A percentile compares a stretch with the other conserved stretches of the same genome.
Evolutionary conservation across 2,329 filamentous ascomycete genomes (phyloP).

Genomic region (Chaetothyriales sp.): DNA sequence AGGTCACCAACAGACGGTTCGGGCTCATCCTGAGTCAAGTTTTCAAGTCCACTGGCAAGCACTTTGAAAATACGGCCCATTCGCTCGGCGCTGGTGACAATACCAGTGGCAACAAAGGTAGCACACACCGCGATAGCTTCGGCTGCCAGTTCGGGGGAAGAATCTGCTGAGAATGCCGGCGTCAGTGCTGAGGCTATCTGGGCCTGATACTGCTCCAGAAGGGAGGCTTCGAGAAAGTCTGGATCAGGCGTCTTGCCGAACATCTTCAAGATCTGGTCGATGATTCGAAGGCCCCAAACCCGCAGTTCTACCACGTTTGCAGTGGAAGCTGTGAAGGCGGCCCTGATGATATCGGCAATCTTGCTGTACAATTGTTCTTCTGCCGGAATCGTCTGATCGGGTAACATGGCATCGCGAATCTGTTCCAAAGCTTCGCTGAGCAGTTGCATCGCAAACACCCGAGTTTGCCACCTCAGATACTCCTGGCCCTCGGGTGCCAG

Average conservation of each 20-base stretch:
- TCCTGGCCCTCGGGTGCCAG: slow-evolving; percentile 54
- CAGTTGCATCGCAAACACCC: slow-evolving; percentile 82
- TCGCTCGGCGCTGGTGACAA: slow-evolving; percentile 92
- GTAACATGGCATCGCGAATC: slow-evolving; percentile 61
- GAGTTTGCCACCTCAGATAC: slow-evolving; percentile 84
- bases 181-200: slow-evolving; percentile 95
- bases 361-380: slow-evolving; percentile 65
- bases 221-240: slow-evolving; percentile 90
- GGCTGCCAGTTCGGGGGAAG: slow-evolving; percentile 84
- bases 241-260: slow-evolving; percentile 93
- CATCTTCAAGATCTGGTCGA: slow-evolving; percentile 78
- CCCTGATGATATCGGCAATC: slow-evolving; percentile 83
- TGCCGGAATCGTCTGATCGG: slow-evolving; percentile 63
- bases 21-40: slow-evolving; percentile 39
- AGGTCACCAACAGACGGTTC: slow-evolving; percentile 60
- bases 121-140: slow-evolving; percentile 96
- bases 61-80: slow-evolving; percentile 97
- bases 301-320: slow-evolving; percentile 80
- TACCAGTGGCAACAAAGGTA: slow-evolving; percentile 93
- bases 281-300: slow-evolving; percentile 82
- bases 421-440: slow-evolving; percentile 68
- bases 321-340: slow-evolving; percentile 94
- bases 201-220: slow-evolving; percentile 94
- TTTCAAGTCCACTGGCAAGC: slow-evolving; percentile 76
- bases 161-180: slow-evolving; percentile 88